These are phyloP conservation scores for Termitomyces sp. DNA, from an alignment of 768 basidiomycete species.

Conservation along the genomic window DNA sequence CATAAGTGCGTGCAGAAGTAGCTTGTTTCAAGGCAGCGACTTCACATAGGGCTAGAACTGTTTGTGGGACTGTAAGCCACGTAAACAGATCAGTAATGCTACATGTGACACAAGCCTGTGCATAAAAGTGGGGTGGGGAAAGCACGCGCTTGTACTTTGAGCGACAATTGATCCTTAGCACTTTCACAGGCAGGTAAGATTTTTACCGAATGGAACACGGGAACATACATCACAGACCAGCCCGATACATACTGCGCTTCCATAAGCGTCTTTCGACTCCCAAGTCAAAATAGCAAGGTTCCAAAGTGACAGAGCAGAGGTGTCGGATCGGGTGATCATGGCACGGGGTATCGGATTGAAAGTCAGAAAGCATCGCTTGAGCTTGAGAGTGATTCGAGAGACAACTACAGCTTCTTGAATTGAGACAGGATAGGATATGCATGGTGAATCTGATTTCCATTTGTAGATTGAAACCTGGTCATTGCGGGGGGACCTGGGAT, in stretches of 20 bases:
- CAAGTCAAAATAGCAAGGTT: conserved; percentile 4
- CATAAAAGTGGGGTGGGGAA: not conserved
- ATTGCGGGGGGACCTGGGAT: no score
- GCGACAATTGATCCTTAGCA: not conserved
- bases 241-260: conserved; percentile 1
- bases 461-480: no score
- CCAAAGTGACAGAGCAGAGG: no score
- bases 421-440: no score
- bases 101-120: not conserved
- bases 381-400: no score
- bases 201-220: not conserved
- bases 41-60: not conserved
- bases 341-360: no score
- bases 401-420: no score
- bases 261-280: conserved; percentile 3
- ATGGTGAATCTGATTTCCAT: no score
- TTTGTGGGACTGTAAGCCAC: not conserved
- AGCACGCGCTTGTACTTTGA: not conserved
- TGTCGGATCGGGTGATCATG: no score
- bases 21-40: not conserved
- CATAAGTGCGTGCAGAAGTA: not conserved
- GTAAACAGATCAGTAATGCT: not conserved
- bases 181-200: not conserved
- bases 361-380: no score
- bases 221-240: no score